phyloP scores from a whole-genome alignment of 257 asterid species.

The Asclepias syriaca region DNA sequence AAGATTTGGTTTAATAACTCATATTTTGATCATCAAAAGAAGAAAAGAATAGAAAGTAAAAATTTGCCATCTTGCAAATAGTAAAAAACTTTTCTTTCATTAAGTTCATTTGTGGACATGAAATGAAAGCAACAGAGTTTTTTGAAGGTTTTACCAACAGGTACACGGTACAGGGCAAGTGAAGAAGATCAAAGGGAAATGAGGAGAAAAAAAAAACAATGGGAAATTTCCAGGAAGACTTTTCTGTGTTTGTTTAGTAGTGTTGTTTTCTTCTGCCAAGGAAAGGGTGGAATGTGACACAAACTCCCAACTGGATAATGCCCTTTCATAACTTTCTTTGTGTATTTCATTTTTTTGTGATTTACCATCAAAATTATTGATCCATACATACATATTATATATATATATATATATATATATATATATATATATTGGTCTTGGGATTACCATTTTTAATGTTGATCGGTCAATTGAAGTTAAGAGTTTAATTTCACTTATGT shows the following conservation, averaged over 20 bases:
- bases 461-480: too few species aligned
- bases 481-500: too few species aligned
- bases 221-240: neutral
- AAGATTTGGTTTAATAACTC: too few species aligned
- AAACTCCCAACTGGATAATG: conserved; percentile 1
- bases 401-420: too few species aligned
- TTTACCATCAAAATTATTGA: neutral
- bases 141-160: neutral
- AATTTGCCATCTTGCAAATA: too few species aligned
- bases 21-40: too few species aligned
- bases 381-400: neutral
- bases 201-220: too few species aligned
- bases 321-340: neutral
- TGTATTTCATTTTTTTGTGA: neutral
- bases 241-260: too few species aligned
- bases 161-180: neutral
- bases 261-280: neutral
- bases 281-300: neutral
- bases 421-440: too few species aligned
- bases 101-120: neutral
- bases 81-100: too few species aligned
- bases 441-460: too few species aligned
- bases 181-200: neutral
- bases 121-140: neutral
- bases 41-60: too few species aligned